These are phyloP conservation scores for Candida sp. DNA, from an alignment of 1,139 yeast species.

Conservation along the genomic window DNA sequence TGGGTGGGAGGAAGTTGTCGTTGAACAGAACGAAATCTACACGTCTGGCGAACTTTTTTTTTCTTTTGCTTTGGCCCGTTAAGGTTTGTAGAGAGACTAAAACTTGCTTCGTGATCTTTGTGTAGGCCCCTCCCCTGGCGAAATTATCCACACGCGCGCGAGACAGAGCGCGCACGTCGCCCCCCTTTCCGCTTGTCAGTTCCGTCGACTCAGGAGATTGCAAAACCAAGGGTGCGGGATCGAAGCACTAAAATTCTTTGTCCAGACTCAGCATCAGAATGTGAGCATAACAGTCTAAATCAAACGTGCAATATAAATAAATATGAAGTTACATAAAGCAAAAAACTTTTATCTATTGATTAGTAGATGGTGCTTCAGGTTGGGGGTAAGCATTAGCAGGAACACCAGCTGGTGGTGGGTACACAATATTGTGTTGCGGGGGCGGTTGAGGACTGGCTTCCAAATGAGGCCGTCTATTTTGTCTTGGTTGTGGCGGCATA, in stretches of 20 bases:
- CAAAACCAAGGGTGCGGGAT: no score
- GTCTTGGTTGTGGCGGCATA: constrained; percentile 11
- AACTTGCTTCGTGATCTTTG: no score
- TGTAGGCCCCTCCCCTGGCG: neutral
- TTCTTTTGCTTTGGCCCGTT: neutral
- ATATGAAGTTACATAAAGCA: no score
- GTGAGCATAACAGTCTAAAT: no score
- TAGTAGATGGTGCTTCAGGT: neutral
- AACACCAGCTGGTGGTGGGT: constrained; percentile 2
- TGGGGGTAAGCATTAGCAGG: neutral
- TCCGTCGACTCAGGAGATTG: no score
- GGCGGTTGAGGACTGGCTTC: neutral
- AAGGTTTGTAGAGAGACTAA: no score
- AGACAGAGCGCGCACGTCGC: no score
- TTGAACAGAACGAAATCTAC: neutral
- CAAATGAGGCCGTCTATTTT: constrained; percentile 8
- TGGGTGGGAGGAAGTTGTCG: neutral
- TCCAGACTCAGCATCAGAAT: no score
- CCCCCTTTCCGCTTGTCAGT: no score
- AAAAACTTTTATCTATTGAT: neutral
- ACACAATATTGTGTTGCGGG: neutral
- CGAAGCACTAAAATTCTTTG: no score
- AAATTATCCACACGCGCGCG: neutral
- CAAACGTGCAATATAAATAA: no score
- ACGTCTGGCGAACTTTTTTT: neutral